Conservation (phyloP, 2,329 filamentous ascomycete genomes). For the Fusarium irregulare region DNA sequence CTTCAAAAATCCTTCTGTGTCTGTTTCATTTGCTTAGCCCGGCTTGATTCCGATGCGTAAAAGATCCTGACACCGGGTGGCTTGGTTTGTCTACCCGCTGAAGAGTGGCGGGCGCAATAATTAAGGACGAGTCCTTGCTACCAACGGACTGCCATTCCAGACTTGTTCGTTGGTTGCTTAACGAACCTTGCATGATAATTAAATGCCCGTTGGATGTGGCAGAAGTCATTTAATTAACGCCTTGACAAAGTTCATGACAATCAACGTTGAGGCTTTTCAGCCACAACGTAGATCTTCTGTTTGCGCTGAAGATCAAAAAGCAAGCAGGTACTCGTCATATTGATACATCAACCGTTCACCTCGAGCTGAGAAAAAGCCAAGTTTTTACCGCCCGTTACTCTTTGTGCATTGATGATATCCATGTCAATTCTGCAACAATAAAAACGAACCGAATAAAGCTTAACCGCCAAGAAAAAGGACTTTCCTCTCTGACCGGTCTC, state of each 20-base stretch:
- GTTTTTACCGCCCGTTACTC: not conserved
- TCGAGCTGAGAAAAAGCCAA: not conserved
- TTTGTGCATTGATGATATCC: not conserved
- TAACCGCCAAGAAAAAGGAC: not conserved
- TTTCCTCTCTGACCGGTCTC: not conserved
- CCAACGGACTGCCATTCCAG: not conserved
- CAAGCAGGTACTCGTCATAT: not conserved
- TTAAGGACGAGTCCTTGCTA: not conserved
- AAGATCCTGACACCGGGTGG: constrained; percentile 7
- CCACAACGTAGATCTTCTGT: not conserved
- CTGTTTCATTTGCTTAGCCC: constrained; percentile 2
- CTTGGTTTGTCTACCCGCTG: constrained; percentile 6
- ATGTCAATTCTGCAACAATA: not conserved
- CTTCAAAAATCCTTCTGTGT: not conserved
- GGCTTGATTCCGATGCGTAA: not conserved
- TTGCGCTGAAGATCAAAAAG: not conserved
- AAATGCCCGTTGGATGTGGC: not conserved
- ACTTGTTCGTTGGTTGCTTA: not conserved
- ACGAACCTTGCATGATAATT: not conserved
- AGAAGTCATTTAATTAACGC: not conserved
- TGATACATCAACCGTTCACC: not conserved
- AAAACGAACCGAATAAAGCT: not conserved
- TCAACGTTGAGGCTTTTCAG: not conserved
- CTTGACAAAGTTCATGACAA: not conserved
- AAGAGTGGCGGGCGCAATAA: constrained; percentile 1